Base-by-base conservation (phyloP, 2,329 filamentous ascomycete genomes). In the Zalaria sp. region DNA sequence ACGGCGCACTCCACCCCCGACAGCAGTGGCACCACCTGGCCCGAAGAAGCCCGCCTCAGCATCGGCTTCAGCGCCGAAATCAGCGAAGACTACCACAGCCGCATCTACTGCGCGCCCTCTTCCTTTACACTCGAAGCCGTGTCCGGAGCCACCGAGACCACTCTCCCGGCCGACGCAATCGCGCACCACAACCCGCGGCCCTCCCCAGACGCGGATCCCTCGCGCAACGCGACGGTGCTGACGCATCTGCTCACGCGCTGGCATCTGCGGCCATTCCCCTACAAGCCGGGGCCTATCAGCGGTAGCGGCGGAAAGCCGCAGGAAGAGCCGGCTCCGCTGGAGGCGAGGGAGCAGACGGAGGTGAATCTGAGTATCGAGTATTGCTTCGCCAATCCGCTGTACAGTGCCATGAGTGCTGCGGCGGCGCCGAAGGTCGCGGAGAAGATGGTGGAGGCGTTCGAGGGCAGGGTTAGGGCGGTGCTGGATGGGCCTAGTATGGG, bases 371-470 rank as follows among this genome's bases (percentile, higher is more conserved):
- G 71, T 43, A 80, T 98, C 51, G 74, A 79, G 47, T 95, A 88
- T 59, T 76, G 81, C 59, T 95, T 98, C 58, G 72, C 77, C 51
- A 96, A 88, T 62, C 85, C 88, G n/a, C 59, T 94, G 43, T 93
- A 95, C 64, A 80, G 79, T 35, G 77, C 83, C 18, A 68, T 95
- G 56, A 91, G 88, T 58, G 73, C 78, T 32, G 81, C 83, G 29
- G 79, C 91, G 25, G 85, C 86, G 49, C 81, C 85, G 28, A 86
- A 84, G 63, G 78, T 95, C 48, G 89, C 86, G 1, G 79, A 77
- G 3, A 71, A 83, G 49, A 94, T 98, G 87, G 83, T 96, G 49
- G 79, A 84, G 59, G 89, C 91, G 1, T 98, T 98, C 66, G 88
- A 95, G 66, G 75, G 76, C 61, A 72, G 83, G 55, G 87, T 91